Evolutionary conservation across 345 rosid genomes (phyloP), one percentile per base, ranked within the genome.

Genomic region (Leavenworthia alabamica): DNA sequence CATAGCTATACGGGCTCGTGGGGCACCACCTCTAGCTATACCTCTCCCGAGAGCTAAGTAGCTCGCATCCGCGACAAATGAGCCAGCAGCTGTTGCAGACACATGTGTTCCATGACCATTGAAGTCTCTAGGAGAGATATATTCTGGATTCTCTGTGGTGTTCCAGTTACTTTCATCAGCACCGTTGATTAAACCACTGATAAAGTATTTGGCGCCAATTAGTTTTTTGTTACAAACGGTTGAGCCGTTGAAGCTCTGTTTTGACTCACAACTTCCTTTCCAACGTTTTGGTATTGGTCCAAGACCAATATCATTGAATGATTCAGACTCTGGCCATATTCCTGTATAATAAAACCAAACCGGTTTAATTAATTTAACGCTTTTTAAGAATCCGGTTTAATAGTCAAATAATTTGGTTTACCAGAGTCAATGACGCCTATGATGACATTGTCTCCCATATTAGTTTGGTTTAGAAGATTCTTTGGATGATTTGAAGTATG

Each of bases 401-500:
- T 6, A 40, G 37, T 32, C 3, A 23, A 64, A 26, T 5, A 40
- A 37, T n/a, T n/a, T 8, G 23, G 59, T 31, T 51, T 63, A 84
- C 90, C 90, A 15, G 92, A 73, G 53, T 86, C 93, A 32, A 83
- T 37, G 12, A 86, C 72, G 31, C 86, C 93, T 10, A 86, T 70
- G 54, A 86, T 80, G 51, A 75, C 80, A 44, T 88, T 78, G 60
- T 81, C 77, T 7, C 93, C 89, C 82, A 78, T 75, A 45, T 63
- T 79, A 60, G 84, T 78, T 14, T 55, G 66, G 19, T 70, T 66
- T 36, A 80, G 77, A 50, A 68, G 66, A 70, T 73, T 72, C 46
- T 62, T 12, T 56, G 75, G 67, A 60, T 78, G 59, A 39, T 48
- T 50, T 54, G 83, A 64, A 75, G 83, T 51, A 8, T 81, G 79